Base-by-base conservation (phyloP, 192 early-diverging fungal genomes). In the Rhizoclosmatium sp. region DNA sequence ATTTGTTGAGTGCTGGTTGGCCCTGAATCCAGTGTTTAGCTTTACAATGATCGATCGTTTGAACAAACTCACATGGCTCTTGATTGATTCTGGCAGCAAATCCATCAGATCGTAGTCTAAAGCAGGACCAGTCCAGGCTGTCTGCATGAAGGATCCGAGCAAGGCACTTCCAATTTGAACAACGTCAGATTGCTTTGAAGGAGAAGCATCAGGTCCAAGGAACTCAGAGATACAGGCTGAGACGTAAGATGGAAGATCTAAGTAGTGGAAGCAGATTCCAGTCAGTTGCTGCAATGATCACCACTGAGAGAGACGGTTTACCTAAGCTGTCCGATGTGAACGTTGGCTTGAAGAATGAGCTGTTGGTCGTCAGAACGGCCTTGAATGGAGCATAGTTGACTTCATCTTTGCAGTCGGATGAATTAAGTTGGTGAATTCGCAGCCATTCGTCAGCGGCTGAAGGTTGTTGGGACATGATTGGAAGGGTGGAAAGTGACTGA, bases 61-160 rank as follows among this genome's bases (percentile, higher is more conserved):
- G 56, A 58, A 2, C 2, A 5, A 65, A 51, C 39, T n/a, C 60
- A 48, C 31, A 12, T 59, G 65, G 16, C 39, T 46, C 41, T 54
- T 48, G 41, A 60, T 9, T 19, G 23, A 67, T 73, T 78, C 85
- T 9, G 92, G 92, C 9, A 98, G 76, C 10, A 95, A 59, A 9
- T 87, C 78, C 16, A 82, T 81, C 0, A 91, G 80, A 69, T 93
- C 89, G 5, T 93, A 81, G 9, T 82, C 81, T 10, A 97, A 59
- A 4, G 85, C 78, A 4, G 97, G 97, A 3, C 97, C 97, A 1
- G 97, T 98, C 94, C 94, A 97, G 69, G 89, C 91, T 46, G 87
- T 85, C 85, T 98, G 96, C 21, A 96, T 76, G 85, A 98, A 98
- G 21, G 89, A 84, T 44, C 92, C 90, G n/a, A 98, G 85, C 46